A percentile compares a stretch with the other conserved stretches of the same genome.
These are phyloP conservation scores for Boletus subcaerulescens DNA, from an alignment of 768 basidiomycete genomes.

Conservation along the genomic window DNA sequence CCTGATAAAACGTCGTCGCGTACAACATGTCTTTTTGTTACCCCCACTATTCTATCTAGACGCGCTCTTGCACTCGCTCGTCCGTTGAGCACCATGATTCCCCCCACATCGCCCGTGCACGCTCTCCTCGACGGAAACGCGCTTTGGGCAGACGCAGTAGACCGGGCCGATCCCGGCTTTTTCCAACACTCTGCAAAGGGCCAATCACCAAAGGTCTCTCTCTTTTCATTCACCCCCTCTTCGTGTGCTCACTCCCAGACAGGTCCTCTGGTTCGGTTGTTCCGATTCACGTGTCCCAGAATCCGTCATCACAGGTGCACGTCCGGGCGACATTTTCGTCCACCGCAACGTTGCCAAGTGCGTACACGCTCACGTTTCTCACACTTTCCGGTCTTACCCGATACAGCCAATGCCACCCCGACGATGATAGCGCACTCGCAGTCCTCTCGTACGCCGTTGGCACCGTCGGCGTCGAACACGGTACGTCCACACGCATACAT, in stretches of 20 bases:
- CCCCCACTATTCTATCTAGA: no score
- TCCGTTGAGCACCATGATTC: constrained; percentile 1
- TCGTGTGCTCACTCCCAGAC: neutral
- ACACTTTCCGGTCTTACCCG: neutral
- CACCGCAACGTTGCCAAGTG: constrained; percentile 91
- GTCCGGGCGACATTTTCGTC: constrained; percentile 85
- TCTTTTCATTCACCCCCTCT: neutral
- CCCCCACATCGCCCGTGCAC: neutral
- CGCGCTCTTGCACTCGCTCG: no score
- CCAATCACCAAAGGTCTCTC: constrained; percentile 64
- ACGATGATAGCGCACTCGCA: constrained; percentile 70
- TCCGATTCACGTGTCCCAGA: constrained; percentile 89
- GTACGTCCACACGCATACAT: constrained; percentile 45
- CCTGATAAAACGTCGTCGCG: neutral
- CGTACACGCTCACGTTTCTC: neutral
- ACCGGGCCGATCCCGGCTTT: constrained; percentile 55
- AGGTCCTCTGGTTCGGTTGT: constrained; percentile 84
- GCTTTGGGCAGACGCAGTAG: constrained; percentile 67
- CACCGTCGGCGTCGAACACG: constrained; percentile 70
- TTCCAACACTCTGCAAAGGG: constrained; percentile 58
- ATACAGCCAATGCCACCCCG: constrained; percentile 64
- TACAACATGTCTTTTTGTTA: no score
- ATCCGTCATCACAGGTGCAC: constrained; percentile 64
- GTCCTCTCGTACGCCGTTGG: constrained; percentile 74
- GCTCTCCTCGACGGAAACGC: constrained; percentile 51